Base-by-base conservation (phyloP, 2,329 filamentous ascomycete genomes). In the Boeremia lycopersici region DNA sequence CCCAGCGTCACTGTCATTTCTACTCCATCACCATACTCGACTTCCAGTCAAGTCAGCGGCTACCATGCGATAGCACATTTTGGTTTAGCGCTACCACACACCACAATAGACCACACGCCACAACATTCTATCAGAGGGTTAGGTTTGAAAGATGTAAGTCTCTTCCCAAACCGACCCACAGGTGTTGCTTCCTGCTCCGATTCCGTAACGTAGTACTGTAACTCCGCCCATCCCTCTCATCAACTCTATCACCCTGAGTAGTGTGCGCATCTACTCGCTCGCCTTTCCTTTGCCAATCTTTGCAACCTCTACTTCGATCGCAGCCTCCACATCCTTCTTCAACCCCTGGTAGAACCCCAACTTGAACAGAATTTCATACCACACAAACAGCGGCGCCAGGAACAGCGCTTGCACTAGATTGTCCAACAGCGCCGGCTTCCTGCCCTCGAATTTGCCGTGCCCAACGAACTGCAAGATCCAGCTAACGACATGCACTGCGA, bases 391-490 rank as follows among this genome's bases (percentile, higher is more conserved):
- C 26, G 95, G 95, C 1, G 93, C 95, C 31, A 98, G 81, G 69
- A 98, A 93, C 61, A 98, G 75, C 34, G 95, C 93, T 77, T 98
- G 95, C 46, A 95, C 82, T 38, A 98, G 76, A 70, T 96, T 98
- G 76, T 97, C 93, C 51, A 98, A 78, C 64, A 97, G 77, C 11
- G 93, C 93, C 4, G 93, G 93, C 6, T 92, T 91, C 48, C 93
- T 84, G 7, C 89, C 86, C 77, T 98, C 95, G 64, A 90, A 98
- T 47, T 84, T 86, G 28, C 92, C 93, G 70, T 99, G 95, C 15
- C 95, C 95, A 36, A 97, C 68, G 70, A 99, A 96, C 74, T 99
- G 93, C 45, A 87, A 79, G 52, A 96, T 79, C 95, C 95, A 99
- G 56, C 86, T 87, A 33, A 87, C 78, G 25, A 92, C 71, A 63